Percentiles rank a stretch among this genome's conserved stretches.
Evolutionary conservation across 2,329 filamentous ascomycete genomes (phyloP).

Genomic region (Aspergillus chevalieri): DNA sequence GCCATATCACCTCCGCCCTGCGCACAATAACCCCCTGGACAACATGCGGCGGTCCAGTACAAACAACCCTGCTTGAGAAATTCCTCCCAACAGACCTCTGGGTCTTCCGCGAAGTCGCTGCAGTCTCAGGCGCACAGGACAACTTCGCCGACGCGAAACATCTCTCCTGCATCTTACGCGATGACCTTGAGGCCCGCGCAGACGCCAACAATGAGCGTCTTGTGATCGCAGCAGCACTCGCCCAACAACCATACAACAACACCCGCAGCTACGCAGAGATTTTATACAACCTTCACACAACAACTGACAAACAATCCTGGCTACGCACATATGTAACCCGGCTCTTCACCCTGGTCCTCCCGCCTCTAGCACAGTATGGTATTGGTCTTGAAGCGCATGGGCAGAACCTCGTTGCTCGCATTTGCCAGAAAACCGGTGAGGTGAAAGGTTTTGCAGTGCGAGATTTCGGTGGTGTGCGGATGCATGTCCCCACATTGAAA

Average conservation of each 20-base stretch:
- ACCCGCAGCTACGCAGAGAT: slow-evolving; percentile 11
- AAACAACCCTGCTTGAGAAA: slow-evolving; percentile 9
- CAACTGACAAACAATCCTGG: slow-evolving; percentile 12
- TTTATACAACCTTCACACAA: slow-evolving; percentile 8
- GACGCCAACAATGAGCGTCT: slow-evolving; percentile 11
- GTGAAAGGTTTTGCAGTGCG: slow-evolving; percentile 16
- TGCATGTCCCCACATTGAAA: slow-evolving; percentile 10
- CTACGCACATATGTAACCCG: slow-evolving; percentile 9
- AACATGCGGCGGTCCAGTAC: slow-evolving; percentile 7
- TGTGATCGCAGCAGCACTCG: slow-evolving; percentile 12
- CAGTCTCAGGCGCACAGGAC: slow-evolving; percentile 12
- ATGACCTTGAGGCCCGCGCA: slow-evolving; percentile 10
- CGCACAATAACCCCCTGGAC: slow-evolving; percentile 18
- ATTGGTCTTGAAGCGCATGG: slow-evolving; percentile 42
- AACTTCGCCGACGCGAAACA: slow-evolving; percentile 15
- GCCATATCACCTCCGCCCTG: slow-evolving; percentile 17
- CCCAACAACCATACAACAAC: slow-evolving; percentile 5
- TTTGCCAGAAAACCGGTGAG: slow-evolving; percentile 9
- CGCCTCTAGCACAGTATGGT: slow-evolving; percentile 10
- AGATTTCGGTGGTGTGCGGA: slow-evolving; percentile 14
- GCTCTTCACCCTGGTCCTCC: slow-evolving; percentile 9
- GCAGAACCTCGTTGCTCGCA: slow-evolving; percentile 13
- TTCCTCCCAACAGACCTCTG: slow-evolving; percentile 15
- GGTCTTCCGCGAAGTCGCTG: slow-evolving; percentile 16
- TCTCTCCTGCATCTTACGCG: slow-evolving; percentile 17